phyloP scores from a whole-genome alignment of 2,329 filamentous ascomycete species.

The Sarocladium strictum region DNA sequence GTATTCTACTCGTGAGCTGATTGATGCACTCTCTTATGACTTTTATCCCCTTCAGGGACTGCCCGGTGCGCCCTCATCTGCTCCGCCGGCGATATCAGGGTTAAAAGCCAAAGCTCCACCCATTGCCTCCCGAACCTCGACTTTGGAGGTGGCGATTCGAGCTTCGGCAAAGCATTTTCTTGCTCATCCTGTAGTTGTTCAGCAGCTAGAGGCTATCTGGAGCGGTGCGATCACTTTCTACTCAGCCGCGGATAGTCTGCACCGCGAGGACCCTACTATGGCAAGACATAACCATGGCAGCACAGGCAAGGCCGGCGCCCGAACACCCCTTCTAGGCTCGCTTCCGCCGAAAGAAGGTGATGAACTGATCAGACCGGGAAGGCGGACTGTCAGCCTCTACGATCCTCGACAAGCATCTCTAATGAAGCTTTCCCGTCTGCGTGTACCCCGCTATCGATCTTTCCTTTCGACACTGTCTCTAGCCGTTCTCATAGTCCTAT shows the following conservation, averaged over 20 bases:
- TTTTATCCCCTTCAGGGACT: constrained; percentile 89
- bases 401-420: constrained; percentile 84
- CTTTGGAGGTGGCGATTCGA: constrained; percentile 86
- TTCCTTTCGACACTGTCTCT: constrained; percentile 85
- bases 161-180: constrained; percentile 90
- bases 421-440: constrained; percentile 83
- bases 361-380: constrained; percentile 36
- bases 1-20: constrained; percentile 81
- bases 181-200: constrained; percentile 84
- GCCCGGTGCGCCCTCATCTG: constrained; percentile 28
- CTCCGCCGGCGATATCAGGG: neutral
- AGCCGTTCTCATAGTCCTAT: constrained; percentile 76
- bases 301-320: constrained; percentile 31
- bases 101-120: constrained; percentile 33
- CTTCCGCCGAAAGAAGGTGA: constrained; percentile 23
- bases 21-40: constrained; percentile 91
- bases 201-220: constrained; percentile 97
- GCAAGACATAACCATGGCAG: constrained; percentile 19
- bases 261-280: constrained; percentile 44
- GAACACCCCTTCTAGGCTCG: constrained; percentile 46
- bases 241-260: constrained; percentile 77
- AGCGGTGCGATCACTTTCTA: constrained; percentile 93
- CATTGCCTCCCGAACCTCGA: constrained; percentile 72
- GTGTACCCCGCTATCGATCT: constrained; percentile 87
- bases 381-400: constrained; percentile 79